Percentiles rank a stretch among this genome's conserved stretches.
Evolutionary conservation across 2,329 filamentous ascomycete species (phyloP).

Genomic region (Calonectria ilicicola): DNA sequence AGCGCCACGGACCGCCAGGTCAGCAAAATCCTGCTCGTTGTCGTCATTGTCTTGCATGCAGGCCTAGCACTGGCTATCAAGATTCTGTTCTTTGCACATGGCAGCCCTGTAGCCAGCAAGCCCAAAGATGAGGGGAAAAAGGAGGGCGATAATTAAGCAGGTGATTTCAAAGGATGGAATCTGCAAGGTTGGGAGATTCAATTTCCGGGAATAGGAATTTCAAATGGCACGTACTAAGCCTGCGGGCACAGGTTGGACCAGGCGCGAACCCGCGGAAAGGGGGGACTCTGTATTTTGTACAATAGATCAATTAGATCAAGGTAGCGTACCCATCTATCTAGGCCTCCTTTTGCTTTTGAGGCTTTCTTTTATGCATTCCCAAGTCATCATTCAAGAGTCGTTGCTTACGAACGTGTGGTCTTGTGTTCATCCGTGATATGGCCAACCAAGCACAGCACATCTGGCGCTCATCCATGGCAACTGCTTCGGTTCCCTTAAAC

Average conservation of each 20-base stretch:
- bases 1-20: conserved; percentile 93
- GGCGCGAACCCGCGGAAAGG: neutral
- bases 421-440: neutral
- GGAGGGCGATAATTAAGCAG: conserved; percentile 17
- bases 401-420: neutral
- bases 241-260: conserved; percentile 29
- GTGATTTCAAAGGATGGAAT: conserved; percentile 30
- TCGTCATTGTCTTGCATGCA: conserved; percentile 87
- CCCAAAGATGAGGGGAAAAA: conserved; percentile 42
- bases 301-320: conserved; percentile 25
- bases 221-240: conserved; percentile 21
- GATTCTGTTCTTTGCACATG: conserved; percentile 93
- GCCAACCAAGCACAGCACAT: too few relatives aligned
- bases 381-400: neutral
- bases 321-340: conserved; percentile 8
- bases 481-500: conserved; percentile 16
- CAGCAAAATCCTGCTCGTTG: conserved; percentile 85
- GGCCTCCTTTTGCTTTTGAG: neutral
- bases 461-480: too few relatives aligned
- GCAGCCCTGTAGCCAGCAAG: conserved; percentile 64
- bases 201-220: conserved; percentile 12
- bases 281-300: conserved; percentile 23
- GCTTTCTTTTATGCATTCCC: neutral
- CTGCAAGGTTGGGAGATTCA: neutral
- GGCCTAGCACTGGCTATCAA: conserved; percentile 96